phyloP scores from a whole-genome alignment of 257 asterid species.

The Nicotiana otophora region DNA sequence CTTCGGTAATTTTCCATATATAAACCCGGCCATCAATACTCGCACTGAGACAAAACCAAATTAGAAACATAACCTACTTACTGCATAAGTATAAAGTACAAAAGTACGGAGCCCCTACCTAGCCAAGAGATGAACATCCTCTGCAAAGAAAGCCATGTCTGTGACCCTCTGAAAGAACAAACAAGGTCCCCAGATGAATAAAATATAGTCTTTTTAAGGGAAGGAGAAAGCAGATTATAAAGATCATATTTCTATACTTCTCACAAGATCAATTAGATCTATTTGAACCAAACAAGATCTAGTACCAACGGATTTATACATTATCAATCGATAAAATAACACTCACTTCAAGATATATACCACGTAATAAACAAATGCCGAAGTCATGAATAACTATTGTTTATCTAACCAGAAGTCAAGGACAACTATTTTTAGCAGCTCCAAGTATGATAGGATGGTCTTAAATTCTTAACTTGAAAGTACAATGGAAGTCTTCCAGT shows the following conservation, averaged over 20 bases:
- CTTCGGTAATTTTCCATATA: constrained; percentile 94
- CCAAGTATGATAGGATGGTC: background rate
- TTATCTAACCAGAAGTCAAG: background rate
- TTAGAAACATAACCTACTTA: constrained; percentile 16
- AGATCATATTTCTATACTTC: background rate
- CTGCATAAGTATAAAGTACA: constrained; percentile 10
- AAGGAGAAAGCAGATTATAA: background rate
- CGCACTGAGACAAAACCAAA: constrained; percentile 54
- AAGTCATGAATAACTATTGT: background rate
- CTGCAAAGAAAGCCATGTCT: constrained; percentile 99
- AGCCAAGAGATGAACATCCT: constrained; percentile 97
- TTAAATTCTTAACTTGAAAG: background rate
- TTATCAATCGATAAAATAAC: background rate
- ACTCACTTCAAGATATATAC: background rate
- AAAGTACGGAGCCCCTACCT: constrained; percentile 41
- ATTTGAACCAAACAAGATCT: background rate
- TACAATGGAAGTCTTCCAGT: background rate
- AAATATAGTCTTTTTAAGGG: background rate
- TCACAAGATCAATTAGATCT: background rate
- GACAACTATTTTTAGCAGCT: background rate
- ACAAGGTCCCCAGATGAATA: background rate
- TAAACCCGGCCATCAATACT: constrained; percentile 94
- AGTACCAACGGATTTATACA: background rate
- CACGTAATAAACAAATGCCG: background rate
- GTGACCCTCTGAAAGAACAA: constrained; percentile 85